phyloP scores from a whole-genome alignment of 768 basidiomycete genomes.

The Mycena capillaripes region DNA sequence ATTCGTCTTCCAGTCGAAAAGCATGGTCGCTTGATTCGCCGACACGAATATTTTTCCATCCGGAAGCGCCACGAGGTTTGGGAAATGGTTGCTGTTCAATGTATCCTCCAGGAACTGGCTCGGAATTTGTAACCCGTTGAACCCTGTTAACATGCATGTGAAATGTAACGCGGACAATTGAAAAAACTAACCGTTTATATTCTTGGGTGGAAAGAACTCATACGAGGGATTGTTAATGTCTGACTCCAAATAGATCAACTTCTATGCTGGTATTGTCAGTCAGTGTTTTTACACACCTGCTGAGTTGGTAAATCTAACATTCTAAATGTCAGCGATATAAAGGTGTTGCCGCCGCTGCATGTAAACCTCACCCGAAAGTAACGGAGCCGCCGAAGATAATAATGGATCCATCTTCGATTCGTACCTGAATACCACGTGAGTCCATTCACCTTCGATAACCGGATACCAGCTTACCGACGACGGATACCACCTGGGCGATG shows the following conservation, averaged over 20 bases:
- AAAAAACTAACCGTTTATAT: constrained; percentile 49
- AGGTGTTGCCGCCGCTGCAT: not conserved
- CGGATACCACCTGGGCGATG: constrained; percentile 58
- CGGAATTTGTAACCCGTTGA: constrained; percentile 38
- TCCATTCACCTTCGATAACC: not conserved
- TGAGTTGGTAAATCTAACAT: constrained; percentile 70
- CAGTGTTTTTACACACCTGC: constrained; percentile 15
- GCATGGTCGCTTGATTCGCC: constrained; percentile 57
- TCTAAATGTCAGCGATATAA: not conserved
- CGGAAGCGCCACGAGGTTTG: constrained; percentile 51
- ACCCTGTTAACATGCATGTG: constrained; percentile 17
- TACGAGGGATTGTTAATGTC: constrained; percentile 76
- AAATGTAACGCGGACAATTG: constrained; percentile 4
- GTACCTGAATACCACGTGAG: constrained; percentile 26
- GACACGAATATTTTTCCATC: constrained; percentile 57
- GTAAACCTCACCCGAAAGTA: constrained; percentile 31
- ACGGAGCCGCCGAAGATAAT: constrained; percentile 38
- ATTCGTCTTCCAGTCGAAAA: constrained; percentile 55
- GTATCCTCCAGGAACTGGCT: constrained; percentile 25
- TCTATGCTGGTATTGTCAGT: constrained; percentile 25
- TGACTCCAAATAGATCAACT: constrained; percentile 38
- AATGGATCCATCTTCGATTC: too few species aligned
- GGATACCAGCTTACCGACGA: constrained; percentile 44
- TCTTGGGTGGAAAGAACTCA: constrained; percentile 56
- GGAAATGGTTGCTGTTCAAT: constrained; percentile 33